phyloP scores from a whole-genome alignment of 352 stramenopile genomes.

The Pythium biforme region DNA sequence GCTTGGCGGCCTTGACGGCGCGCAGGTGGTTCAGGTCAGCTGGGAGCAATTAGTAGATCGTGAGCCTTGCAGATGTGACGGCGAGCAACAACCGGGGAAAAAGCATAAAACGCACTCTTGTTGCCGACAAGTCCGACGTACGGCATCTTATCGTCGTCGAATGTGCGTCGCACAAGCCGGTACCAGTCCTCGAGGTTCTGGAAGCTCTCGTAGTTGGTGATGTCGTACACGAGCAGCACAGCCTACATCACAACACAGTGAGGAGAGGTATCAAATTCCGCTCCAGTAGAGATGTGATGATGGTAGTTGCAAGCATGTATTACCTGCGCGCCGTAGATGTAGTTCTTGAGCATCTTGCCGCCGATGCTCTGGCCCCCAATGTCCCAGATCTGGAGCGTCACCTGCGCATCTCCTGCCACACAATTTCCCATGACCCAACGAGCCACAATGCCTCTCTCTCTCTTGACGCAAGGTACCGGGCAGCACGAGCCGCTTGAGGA shows the following conservation, averaged over 20 bases:
- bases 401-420: conserved; percentile 79
- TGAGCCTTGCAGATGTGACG: not conserved
- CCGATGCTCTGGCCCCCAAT: conserved; percentile 86
- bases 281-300: not conserved
- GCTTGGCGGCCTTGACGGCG: conserved; percentile 84
- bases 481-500: conserved; percentile 91
- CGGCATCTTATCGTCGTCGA: conserved; percentile 80
- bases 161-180: conserved; percentile 87
- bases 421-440: too few species aligned
- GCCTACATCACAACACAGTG: conserved; percentile 40
- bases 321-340: conserved; percentile 93
- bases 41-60: conserved; percentile 23
- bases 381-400: conserved; percentile 92
- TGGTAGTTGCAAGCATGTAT: too few species aligned
- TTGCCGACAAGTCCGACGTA: conserved; percentile 91
- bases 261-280: not conserved
- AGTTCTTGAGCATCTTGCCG: conserved; percentile 76
- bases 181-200: conserved; percentile 96
- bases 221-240: conserved; percentile 93
- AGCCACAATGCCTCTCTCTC: not conserved
- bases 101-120: conserved; percentile 89
- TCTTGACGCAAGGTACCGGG: conserved; percentile 44
- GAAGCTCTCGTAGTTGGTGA: conserved; percentile 96
- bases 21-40: conserved; percentile 90
- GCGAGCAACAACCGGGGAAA: too few species aligned